Evolutionary conservation across 2,329 filamentous ascomycete species (phyloP), one percentile per base, ranked within the genome.

Genomic region (Xylogone sp.): DNA sequence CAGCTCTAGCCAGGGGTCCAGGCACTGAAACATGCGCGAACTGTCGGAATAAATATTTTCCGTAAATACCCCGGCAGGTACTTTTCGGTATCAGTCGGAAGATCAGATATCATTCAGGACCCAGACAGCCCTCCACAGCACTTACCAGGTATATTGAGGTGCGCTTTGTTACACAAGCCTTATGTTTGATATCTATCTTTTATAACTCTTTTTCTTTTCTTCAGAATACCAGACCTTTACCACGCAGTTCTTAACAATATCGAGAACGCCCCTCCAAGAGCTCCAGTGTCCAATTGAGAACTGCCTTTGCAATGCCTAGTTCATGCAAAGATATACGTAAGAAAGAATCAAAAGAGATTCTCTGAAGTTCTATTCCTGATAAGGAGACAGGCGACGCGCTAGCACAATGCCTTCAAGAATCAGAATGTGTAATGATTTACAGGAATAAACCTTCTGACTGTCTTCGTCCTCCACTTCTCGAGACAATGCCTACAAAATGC

Each of bases 241-340:
- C 43, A 39, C 24, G 43, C 39, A 42, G 18, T n/a, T 16, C n/a
- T 16, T 20, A n/a, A 5, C 21, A 27, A 19, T 13, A 42, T n/a
- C 31, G 29, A 46, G 31, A 12, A n/a, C 16, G 5, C 24, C 24
- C 24, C 24, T 27, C 24, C n/a, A 18, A 39, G 52, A 53, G 51
- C 21, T 16, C n/a, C 34, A 39, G 8, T 39, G 13, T 16, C 34
- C n/a, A 39, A 39, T 39, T 16, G 46, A 21, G 34, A 34, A 39
- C 16, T 16, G n/a, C 29, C 10, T 18, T 42, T 27, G 46, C 53
- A 50, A 96, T 97, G 94, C 92, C 93, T 53, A 91, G 88, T 71
- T 97, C 93, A 57, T 99, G 94, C 76, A 90, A 92, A 83, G 93
- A 97, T 72, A 89, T 99, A 68, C 85, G 93, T 97, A 81, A 61